Conservation (phyloP, 2,329 filamentous ascomycete species). For the Pseudopyricularia cyperi region DNA sequence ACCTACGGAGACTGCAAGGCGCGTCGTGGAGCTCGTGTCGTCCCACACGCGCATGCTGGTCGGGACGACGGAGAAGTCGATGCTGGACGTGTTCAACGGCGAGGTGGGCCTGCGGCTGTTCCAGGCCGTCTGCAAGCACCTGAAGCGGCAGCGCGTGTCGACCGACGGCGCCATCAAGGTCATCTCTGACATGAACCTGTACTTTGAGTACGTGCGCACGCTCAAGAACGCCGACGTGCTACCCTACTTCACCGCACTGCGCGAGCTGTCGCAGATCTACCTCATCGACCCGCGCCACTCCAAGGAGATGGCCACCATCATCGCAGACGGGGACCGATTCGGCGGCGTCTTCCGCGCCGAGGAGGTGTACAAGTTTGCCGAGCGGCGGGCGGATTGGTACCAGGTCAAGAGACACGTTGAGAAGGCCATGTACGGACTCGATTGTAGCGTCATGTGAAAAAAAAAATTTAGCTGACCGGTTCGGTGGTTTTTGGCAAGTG, state of each 20-base stretch:
- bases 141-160: conserved; percentile 89
- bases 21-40: conserved; percentile 73
- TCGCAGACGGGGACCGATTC: conserved; percentile 83
- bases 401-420: conserved; percentile 79
- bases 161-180: conserved; percentile 81
- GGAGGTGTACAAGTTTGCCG: conserved; percentile 95
- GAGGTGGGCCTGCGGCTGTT: conserved; percentile 92
- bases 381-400: conserved; percentile 91
- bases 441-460: conserved; percentile 71
- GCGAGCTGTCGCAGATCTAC: conserved; percentile 91
- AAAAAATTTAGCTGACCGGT: not conserved
- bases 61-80: conserved; percentile 93
- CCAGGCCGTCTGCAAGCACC: conserved; percentile 84
- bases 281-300: conserved; percentile 77
- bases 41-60: conserved; percentile 87
- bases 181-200: conserved; percentile 93
- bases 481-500: not conserved
- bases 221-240: conserved; percentile 74
- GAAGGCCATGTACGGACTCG: conserved; percentile 92
- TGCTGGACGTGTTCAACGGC: conserved; percentile 96
- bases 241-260: conserved; percentile 80
- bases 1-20: conserved; percentile 64
- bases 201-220: conserved; percentile 71
- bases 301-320: conserved; percentile 89
- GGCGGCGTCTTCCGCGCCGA: conserved; percentile 87